Percentiles rank a stretch among this genome's conserved stretches.
These are phyloP conservation scores for Ajuga chamaepitys DNA, from an alignment of 257 asterid species.

Conservation along the genomic window DNA sequence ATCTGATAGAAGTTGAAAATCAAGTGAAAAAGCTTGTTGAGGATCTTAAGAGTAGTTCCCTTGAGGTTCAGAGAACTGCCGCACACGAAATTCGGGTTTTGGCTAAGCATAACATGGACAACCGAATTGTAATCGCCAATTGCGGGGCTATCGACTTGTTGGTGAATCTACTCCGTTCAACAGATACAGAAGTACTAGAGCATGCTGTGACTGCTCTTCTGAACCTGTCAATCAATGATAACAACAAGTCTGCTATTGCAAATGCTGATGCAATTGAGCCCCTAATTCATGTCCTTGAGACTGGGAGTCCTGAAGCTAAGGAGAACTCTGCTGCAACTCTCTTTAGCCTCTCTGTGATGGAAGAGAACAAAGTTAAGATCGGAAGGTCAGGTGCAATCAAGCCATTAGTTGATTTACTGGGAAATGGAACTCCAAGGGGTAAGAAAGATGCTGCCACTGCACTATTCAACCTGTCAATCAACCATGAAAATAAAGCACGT, in stretches of 20 bases:
- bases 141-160: conserved; percentile 53
- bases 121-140: conserved; percentile 60
- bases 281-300: conserved; percentile 69
- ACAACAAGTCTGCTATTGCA: conserved; percentile 73
- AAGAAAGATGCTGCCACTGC: conserved; percentile 81
- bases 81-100: conserved; percentile 59
- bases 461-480: conserved; percentile 60
- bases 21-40: conserved; percentile 58
- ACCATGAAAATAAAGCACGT: conserved; percentile 59
- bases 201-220: conserved; percentile 86
- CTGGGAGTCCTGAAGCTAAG: conserved; percentile 78
- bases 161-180: conserved; percentile 52
- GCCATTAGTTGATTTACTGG: conserved; percentile 76
- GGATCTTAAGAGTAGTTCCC: conserved; percentile 51
- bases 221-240: conserved; percentile 66
- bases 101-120: conserved; percentile 71
- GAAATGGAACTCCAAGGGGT: conserved; percentile 82
- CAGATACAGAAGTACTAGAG: conserved; percentile 52
- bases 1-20: conserved; percentile 55
- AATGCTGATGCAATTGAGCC: conserved; percentile 74
- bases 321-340: conserved; percentile 88
- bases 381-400: conserved; percentile 76
- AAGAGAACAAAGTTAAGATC: conserved; percentile 65
- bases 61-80: conserved; percentile 54
- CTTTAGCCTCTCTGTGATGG: conserved; percentile 77